Evolutionary conservation across 1,139 yeast species (phyloP), one percentile per base, ranked within the genome.

Genomic region (Yamadazyma oceani): DNA sequence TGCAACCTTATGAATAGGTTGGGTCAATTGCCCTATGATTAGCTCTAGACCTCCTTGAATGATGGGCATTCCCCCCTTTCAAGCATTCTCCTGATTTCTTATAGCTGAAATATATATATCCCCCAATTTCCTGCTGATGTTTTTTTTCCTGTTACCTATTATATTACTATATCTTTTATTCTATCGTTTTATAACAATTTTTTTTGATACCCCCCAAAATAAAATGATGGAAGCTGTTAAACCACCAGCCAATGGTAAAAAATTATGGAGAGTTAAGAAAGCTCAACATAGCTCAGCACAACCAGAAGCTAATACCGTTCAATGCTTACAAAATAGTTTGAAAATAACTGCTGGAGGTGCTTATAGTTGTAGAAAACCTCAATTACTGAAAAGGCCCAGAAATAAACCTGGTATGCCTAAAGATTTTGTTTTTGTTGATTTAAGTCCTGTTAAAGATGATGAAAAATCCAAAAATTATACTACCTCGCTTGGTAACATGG

Each of bases 361-460:
- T 35, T 60, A 53, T 51, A 56, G 68, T 17, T 63, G 65, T 16
- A 72, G 63, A 48, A 71, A 73, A 46, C 69, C 75, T 12, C 74
- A 75, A 15, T 62, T 69, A 38, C 14, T 27, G 30, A 69, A 70
- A 51, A 66, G 80, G 55, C 80, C 80, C 17, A 71, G 69, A 58
- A 66, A 65, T 50, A 70, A 62, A 50, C 78, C 78, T 5, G 80
- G 80, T 7, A 64, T 61, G 60, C 77, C 75, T 38, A 69, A 68
- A 51, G 78, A 73, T 50, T 75, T 73, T 46, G 79, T 75, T 14
- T 75, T 75, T 51, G 80, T 75, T 31, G 80, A 75, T 50, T 62
- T 75, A 44, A 72, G 78, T 14, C 81, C 81, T 16, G 69, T 68
- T 31, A 73, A 73, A 57, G 58, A 48, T 31, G 66, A 58, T 22